phyloP scores from a whole-genome alignment of 345 rosid genomes.

The Linum tenue region DNA sequence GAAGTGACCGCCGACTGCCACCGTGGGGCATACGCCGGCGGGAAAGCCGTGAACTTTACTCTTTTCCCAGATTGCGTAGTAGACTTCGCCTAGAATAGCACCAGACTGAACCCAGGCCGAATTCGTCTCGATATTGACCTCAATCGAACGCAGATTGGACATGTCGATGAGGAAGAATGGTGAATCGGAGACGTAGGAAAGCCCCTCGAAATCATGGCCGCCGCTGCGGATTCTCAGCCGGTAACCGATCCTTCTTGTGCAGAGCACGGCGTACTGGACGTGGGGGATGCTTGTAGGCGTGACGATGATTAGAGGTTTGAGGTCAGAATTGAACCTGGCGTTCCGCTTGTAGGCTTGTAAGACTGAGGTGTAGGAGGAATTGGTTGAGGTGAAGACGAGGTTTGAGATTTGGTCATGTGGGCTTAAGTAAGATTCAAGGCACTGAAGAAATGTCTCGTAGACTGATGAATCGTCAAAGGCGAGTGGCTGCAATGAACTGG shows the following conservation, averaged over 20 bases:
- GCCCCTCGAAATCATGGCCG: slow-evolving; percentile 50
- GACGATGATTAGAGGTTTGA: slow-evolving; percentile 44
- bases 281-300: slow-evolving; percentile 42
- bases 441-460: slow-evolving; percentile 32
- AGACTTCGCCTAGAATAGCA: slow-evolving; percentile 46
- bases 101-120: slow-evolving; percentile 53
- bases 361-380: slow-evolving; percentile 33
- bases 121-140: slow-evolving; percentile 16
- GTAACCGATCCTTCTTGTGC: slow-evolving; percentile 36
- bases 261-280: slow-evolving; percentile 46
- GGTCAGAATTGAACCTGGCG: slow-evolving; percentile 39
- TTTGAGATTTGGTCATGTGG: slow-evolving; percentile 18
- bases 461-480: slow-evolving; percentile 17
- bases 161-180: slow-evolving; percentile 54
- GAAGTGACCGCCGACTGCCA: slow-evolving; percentile 58
- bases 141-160: slow-evolving; percentile 33
- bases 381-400: slow-evolving; percentile 27
- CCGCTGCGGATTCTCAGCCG: slow-evolving; percentile 49
- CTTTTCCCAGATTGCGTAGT: slow-evolving; percentile 32
- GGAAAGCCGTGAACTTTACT: slow-evolving; percentile 42
- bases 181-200: slow-evolving; percentile 38
- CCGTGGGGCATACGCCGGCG: slow-evolving; percentile 56
- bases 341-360: slow-evolving; percentile 49
- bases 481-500: background rate
- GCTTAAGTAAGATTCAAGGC: slow-evolving; percentile 29